A percentile compares a stretch with the other conserved stretches of the same genome.
These are phyloP conservation scores for Trichoderma virens DNA, from an alignment of 495 filamentous ascomycete species.

Conservation along the genomic window DNA sequence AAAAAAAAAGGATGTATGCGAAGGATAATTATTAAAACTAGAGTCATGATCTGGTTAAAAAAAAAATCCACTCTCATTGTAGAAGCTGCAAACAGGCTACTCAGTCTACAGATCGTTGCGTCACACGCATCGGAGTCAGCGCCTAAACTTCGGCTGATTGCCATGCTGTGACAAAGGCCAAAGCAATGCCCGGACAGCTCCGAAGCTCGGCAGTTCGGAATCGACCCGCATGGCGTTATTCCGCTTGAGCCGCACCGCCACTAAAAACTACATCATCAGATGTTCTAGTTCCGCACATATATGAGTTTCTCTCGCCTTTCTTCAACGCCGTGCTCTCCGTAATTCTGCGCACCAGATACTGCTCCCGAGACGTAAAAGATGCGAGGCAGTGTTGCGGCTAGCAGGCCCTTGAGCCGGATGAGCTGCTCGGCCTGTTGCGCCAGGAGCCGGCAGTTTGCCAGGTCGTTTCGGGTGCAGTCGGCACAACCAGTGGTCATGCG, in stretches of 20 bases:
- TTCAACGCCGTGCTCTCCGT: too few relatives aligned
- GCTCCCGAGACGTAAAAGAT: not conserved
- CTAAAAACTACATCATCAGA: conserved; percentile 7
- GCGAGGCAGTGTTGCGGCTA: not conserved
- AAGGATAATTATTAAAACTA: too few relatives aligned
- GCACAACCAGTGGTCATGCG: not conserved
- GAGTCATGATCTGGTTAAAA: too few relatives aligned
- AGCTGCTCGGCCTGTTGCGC: conserved; percentile 11
- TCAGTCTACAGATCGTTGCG: not conserved
- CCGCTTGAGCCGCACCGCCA: not conserved
- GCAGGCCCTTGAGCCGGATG: not conserved
- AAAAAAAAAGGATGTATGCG: too few relatives aligned
- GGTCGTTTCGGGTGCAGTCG: not conserved
- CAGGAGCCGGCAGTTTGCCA: not conserved
- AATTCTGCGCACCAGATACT: not conserved
- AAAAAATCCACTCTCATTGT: too few relatives aligned
- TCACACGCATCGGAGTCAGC: not conserved
- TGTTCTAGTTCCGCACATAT: not conserved
- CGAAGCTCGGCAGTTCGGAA: conserved; percentile 6
- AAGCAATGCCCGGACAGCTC: not conserved
- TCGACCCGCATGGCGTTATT: conserved; percentile 5
- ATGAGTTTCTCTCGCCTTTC: not conserved
- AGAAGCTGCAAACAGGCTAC: not conserved
- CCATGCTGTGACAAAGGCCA: not conserved
- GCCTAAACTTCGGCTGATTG: not conserved